phyloP scores from a whole-genome alignment of 2,329 filamentous ascomycete species.

The Emericellopsis cladophorae region DNA sequence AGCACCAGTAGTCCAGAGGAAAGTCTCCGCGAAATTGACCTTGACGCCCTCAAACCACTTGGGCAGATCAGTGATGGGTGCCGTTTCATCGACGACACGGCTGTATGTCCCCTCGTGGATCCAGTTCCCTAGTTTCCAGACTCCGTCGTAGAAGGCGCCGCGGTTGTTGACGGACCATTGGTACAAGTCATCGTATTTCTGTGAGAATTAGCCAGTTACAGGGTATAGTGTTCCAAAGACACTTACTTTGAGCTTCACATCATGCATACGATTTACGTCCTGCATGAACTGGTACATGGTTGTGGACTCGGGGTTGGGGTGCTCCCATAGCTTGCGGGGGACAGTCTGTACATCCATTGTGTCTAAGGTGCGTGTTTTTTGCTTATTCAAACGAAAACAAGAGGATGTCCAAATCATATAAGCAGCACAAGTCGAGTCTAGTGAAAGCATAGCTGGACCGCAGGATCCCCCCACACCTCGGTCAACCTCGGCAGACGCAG shows the following conservation, averaged over 20 bases:
- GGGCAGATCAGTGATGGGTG: conserved; percentile 59
- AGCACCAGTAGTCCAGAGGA: conserved; percentile 47
- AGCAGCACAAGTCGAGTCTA: background rate
- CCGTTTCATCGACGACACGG: conserved; percentile 53
- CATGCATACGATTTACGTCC: conserved; percentile 43
- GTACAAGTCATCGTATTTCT: conserved; percentile 61
- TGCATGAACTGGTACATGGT: conserved; percentile 58
- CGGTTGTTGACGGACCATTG: conserved; percentile 52
- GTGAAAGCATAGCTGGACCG: too few relatives aligned
- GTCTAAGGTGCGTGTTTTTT: background rate
- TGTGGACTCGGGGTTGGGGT: conserved; percentile 47
- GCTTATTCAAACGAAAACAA: background rate
- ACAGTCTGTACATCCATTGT: conserved; percentile 7
- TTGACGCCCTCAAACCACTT: conserved; percentile 64
- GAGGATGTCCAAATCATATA: too few relatives aligned
- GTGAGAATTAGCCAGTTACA: background rate
- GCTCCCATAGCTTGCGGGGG: conserved; percentile 57
- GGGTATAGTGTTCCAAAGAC: background rate
- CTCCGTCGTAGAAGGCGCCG: conserved; percentile 50
- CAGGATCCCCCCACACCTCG: too few relatives aligned
- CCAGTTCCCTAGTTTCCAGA: conserved; percentile 46
- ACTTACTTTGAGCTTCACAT: conserved; percentile 41
- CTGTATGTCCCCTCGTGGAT: conserved; percentile 50
- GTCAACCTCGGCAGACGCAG: too few relatives aligned
- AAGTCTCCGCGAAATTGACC: conserved; percentile 71